These are phyloP conservation scores for Graphiopsis chlorocephala DNA, from an alignment of 2,329 filamentous ascomycete genomes.

Conservation along the genomic window DNA sequence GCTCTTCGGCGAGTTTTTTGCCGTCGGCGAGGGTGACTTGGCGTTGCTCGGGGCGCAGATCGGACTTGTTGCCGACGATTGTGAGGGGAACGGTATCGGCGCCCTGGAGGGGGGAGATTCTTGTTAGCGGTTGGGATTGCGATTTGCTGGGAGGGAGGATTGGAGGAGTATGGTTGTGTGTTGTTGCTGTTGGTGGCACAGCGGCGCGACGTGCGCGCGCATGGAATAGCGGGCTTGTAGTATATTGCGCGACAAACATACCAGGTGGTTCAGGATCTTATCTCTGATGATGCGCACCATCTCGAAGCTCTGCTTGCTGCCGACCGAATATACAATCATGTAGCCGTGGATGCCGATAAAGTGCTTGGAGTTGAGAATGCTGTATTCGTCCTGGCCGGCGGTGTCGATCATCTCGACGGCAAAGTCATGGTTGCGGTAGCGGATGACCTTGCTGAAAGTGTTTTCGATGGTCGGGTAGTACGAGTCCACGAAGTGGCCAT, in stretches of 20 bases:
- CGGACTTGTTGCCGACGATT: constrained; percentile 95
- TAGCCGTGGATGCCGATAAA: constrained; percentile 99
- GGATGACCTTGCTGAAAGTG: constrained; percentile 94
- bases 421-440: constrained; percentile 88
- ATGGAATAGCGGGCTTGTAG: not conserved
- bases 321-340: constrained; percentile 97
- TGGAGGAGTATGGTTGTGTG: not conserved
- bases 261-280: constrained; percentile 94
- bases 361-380: constrained; percentile 95
- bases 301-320: constrained; percentile 89
- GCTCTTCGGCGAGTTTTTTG: constrained; percentile 77
- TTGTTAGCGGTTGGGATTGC: not conserved
- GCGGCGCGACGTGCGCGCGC: not conserved
- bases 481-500: constrained; percentile 96
- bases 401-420: constrained; percentile 98
- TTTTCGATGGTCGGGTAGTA: constrained; percentile 99
- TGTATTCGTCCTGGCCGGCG: constrained; percentile 96
- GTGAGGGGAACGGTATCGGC: constrained; percentile 90
- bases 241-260: constrained; percentile 44
- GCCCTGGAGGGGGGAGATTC: constrained; percentile 57
- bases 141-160: not conserved
- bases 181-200: not conserved
- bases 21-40: constrained; percentile 86
- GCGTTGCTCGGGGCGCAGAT: constrained; percentile 86
- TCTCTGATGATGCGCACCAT: constrained; percentile 96